A percentile compares a stretch with the other conserved stretches of the same genome.
These are phyloP conservation scores for Xerocomellus amylosporus DNA, from an alignment of 768 basidiomycete genomes.

Conservation along the genomic window DNA sequence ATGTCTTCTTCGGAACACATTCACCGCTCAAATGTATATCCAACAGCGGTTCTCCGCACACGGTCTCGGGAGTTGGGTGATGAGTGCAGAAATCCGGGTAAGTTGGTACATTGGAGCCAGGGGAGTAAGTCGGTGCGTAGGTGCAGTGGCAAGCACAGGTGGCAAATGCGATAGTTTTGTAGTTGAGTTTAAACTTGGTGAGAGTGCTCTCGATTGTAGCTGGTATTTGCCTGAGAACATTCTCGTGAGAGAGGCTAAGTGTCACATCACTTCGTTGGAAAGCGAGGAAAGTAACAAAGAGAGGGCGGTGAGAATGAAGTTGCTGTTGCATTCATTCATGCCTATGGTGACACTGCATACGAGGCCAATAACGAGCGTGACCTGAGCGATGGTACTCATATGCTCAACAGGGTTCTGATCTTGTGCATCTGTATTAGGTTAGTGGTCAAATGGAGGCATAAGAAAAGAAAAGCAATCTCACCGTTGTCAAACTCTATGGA, in stretches of 20 bases:
- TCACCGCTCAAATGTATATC: neutral
- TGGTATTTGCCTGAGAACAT: constrained; percentile 3
- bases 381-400: constrained; percentile 4
- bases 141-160: constrained; percentile 5
- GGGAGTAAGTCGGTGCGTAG: neutral
- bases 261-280: neutral
- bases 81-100: constrained; percentile 4
- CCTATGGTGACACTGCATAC: constrained; percentile 16
- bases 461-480: neutral
- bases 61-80: neutral
- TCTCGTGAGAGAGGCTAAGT: neutral
- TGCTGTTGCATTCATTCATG: constrained; percentile 4
- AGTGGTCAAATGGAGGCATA: neutral
- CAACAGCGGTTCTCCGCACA: neutral
- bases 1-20: neutral
- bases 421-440: neutral
- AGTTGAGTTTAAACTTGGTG: neutral
- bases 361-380: neutral
- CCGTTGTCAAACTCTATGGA: neutral
- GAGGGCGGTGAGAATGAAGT: constrained; percentile 23
- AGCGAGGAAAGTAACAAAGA: neutral
- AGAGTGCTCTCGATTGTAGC: neutral
- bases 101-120: neutral
- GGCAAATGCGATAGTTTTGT: neutral
- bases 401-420: neutral